Evolutionary conservation across 805 yeast species (phyloP).

Genomic region (Ogataea siamensis): DNA sequence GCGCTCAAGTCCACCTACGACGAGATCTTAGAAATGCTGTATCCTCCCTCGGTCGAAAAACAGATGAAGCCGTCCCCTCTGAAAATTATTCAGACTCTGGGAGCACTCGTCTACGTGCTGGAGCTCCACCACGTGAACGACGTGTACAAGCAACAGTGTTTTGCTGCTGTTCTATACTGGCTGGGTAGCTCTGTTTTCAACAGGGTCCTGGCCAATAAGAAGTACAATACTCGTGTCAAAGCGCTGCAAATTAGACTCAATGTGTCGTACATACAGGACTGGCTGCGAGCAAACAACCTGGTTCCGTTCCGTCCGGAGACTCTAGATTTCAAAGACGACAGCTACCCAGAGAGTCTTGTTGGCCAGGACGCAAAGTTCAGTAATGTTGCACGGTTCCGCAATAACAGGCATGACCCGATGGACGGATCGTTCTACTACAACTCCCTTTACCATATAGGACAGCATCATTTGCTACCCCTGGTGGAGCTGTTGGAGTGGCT

Average conservation of each 20-base stretch:
- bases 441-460: slow-evolving; percentile 63
- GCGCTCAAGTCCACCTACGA: slow-evolving; percentile 54
- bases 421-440: slow-evolving; percentile 62
- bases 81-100: slow-evolving; percentile 77
- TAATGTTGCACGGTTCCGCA: slow-evolving; percentile 32
- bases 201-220: slow-evolving; percentile 61
- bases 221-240: slow-evolving; percentile 71
- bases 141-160: slow-evolving; percentile 70
- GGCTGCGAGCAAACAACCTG: slow-evolving; percentile 75
- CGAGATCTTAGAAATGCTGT: slow-evolving; percentile 69
- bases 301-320: slow-evolving; percentile 38
- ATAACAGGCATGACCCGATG: slow-evolving; percentile 38
- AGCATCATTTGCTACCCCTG: slow-evolving; percentile 65
- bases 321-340: slow-evolving; percentile 24
- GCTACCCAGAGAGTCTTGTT: slow-evolving; percentile 35
- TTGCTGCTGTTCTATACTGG: slow-evolving; percentile 78
- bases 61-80: slow-evolving; percentile 89
- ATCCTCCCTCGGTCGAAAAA: slow-evolving; percentile 80
- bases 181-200: slow-evolving; percentile 72
- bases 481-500: slow-evolving; percentile 86
- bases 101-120: slow-evolving; percentile 83
- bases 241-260: slow-evolving; percentile 91
- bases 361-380: slow-evolving; percentile 23
- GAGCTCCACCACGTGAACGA: slow-evolving; percentile 81
- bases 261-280: slow-evolving; percentile 83